A percentile compares a stretch with the other conserved stretches of the same genome.
Evolutionary conservation across 2,329 filamentous ascomycete species (phyloP).

Genomic region (Penicillium sp.): DNA sequence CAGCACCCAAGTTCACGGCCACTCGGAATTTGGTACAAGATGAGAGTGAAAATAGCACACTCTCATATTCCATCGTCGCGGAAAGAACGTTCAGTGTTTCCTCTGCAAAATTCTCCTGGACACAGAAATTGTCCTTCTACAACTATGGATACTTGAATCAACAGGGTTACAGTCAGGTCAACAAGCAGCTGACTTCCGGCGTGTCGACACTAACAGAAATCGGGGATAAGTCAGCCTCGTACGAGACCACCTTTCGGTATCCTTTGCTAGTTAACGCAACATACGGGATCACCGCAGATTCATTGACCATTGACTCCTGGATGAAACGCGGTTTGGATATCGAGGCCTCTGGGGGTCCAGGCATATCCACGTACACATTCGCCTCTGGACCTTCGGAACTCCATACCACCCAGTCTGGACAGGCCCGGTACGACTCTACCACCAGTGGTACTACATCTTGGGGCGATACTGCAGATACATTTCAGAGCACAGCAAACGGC

Average conservation of each 20-base stretch:
- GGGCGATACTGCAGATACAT: conserved; percentile 30
- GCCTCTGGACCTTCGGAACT: conserved; percentile 27
- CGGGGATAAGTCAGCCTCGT: conserved; percentile 38
- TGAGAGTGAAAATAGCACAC: conserved; percentile 55
- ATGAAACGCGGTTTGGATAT: conserved; percentile 52
- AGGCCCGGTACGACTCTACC: conserved; percentile 26
- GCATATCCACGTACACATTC: conserved; percentile 62
- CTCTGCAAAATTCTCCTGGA: conserved; percentile 54
- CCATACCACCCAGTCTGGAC: conserved; percentile 29
- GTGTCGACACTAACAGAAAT: conserved; percentile 21
- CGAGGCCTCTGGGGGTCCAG: conserved; percentile 36
- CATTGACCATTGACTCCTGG: conserved; percentile 49
- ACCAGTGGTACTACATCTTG: conserved; percentile 25
- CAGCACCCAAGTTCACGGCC: conserved; percentile 51
- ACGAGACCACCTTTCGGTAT: conserved; percentile 52
- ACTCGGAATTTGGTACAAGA: conserved; percentile 30
- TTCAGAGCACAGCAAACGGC: conserved; percentile 23
- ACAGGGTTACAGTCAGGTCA: conserved; percentile 55
- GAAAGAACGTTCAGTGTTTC: conserved; percentile 55
- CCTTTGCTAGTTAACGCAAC: conserved; percentile 60
- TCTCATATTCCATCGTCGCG: conserved; percentile 59
- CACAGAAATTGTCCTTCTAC: conserved; percentile 56
- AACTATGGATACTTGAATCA: conserved; percentile 57
- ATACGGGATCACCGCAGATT: conserved; percentile 47
- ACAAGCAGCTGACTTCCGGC: conserved; percentile 53